These are phyloP conservation scores for Lipomyces starkeyi DNA, from an alignment of 805 yeast genomes.

Conservation along the genomic window DNA sequence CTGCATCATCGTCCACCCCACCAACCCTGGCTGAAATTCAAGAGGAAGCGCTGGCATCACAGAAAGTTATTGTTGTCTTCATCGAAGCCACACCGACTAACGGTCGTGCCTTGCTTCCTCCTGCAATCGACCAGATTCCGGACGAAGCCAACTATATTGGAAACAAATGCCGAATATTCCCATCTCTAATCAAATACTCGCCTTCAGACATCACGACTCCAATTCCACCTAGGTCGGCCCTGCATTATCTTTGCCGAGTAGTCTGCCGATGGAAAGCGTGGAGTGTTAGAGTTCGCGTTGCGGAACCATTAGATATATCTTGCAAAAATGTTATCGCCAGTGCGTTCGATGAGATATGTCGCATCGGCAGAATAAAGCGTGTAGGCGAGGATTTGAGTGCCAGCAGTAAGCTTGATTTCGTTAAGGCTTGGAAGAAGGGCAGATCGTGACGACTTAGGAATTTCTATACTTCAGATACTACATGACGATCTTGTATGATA, in stretches of 20 bases:
- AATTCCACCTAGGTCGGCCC: conserved; percentile 41
- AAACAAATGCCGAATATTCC: conserved; percentile 38
- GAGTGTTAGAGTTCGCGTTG: conserved; percentile 42
- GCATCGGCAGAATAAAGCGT: conserved; percentile 55
- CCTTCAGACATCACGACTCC: conserved; percentile 48
- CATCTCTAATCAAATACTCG: conserved; percentile 45
- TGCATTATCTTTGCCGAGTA: conserved; percentile 43
- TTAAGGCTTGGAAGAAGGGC: conserved; percentile 46
- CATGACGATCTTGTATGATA: background rate
- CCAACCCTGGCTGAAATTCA: conserved; percentile 33
- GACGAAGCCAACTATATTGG: conserved; percentile 7
- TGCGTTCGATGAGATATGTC: conserved; percentile 41
- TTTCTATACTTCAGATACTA: background rate
- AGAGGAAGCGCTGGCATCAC: conserved; percentile 43
- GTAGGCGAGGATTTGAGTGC: conserved; percentile 55
- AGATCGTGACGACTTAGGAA: conserved; percentile 14
- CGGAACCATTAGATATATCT: conserved; percentile 39
- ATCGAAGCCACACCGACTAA: conserved; percentile 76
- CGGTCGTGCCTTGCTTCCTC: conserved; percentile 75
- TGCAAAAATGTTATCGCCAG: conserved; percentile 29
- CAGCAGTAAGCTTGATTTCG: conserved; percentile 54
- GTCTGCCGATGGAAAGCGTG: conserved; percentile 39
- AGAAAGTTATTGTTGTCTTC: conserved; percentile 49
- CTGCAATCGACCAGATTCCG: conserved; percentile 38
- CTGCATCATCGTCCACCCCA: conserved; percentile 35